Evolutionary conservation across 2,329 filamentous ascomycete species (phyloP).

Genomic region (Aureobasidium sp.): DNA sequence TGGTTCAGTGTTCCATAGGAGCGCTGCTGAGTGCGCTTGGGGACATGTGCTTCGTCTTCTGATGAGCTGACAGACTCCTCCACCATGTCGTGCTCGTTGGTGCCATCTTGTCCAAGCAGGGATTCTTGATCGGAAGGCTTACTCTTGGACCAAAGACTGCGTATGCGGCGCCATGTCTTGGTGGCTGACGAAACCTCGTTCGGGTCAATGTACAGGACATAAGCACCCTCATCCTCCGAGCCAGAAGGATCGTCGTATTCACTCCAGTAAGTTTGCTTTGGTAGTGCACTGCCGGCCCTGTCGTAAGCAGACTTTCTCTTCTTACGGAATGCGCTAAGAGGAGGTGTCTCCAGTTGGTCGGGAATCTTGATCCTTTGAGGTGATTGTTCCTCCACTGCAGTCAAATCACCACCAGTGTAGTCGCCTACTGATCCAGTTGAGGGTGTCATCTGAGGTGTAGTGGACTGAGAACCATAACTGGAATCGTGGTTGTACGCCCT

Average conservation of each 20-base stretch:
- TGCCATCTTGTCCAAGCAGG: constrained; percentile 16
- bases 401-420: constrained; percentile 12
- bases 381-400: constrained; percentile 23
- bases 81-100: not conserved
- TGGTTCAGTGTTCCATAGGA: constrained; percentile 10
- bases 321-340: constrained; percentile 36
- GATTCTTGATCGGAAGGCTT: constrained; percentile 22
- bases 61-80: constrained; percentile 24
- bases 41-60: constrained; percentile 21
- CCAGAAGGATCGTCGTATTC: constrained; percentile 81
- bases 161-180: constrained; percentile 3
- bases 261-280: constrained; percentile 59
- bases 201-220: constrained; percentile 68
- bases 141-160: constrained; percentile 17
- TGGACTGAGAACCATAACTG: constrained; percentile 18
- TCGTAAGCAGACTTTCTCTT: constrained; percentile 30
- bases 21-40: constrained; percentile 31
- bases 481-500: constrained; percentile 17
- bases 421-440: constrained; percentile 31
- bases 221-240: constrained; percentile 48
- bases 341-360: constrained; percentile 31
- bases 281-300: constrained; percentile 19
- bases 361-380: constrained; percentile 24
- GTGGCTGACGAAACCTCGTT: constrained; percentile 56
- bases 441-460: constrained; percentile 28